Percentiles rank a stretch among this genome's conserved stretches.
Conservation (phyloP, 2,329 filamentous ascomycete genomes). For the Rutstroemia sp. region DNA sequence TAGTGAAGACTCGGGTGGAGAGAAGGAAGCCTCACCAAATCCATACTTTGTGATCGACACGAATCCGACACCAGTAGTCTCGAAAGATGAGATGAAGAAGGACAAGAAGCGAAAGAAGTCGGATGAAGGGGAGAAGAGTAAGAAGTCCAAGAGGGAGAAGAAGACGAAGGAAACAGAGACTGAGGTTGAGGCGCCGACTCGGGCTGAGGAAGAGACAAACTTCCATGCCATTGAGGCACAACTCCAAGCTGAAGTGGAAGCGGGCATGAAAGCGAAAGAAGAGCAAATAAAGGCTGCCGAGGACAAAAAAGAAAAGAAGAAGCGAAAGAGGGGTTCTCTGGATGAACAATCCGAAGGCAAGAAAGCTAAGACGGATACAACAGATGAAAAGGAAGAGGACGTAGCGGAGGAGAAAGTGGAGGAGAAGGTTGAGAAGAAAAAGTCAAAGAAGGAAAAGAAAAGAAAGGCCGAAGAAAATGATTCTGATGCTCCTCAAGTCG, state of each 20-base stretch:
- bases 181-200: constrained; percentile 39
- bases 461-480: constrained; percentile 1
- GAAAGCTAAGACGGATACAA: constrained; percentile 12
- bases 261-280: constrained; percentile 13
- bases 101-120: constrained; percentile 11
- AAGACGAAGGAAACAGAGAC: constrained; percentile 32
- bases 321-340: constrained; percentile 10
- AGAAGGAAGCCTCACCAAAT: constrained; percentile 14
- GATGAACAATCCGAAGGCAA: constrained; percentile 7
- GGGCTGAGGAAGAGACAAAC: constrained; percentile 13
- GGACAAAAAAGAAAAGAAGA: constrained; percentile 16
- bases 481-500: not conserved
- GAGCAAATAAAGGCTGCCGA: constrained; percentile 10
- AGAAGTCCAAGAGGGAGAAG: constrained; percentile 57
- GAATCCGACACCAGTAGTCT: constrained; percentile 18
- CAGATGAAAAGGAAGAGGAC: not conserved
- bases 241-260: constrained; percentile 20
- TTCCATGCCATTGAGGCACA: constrained; percentile 18
- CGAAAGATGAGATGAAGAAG: constrained; percentile 10
- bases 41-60: constrained; percentile 23
- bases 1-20: not conserved
- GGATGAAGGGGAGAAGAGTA: not conserved
- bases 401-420: constrained; percentile 1
- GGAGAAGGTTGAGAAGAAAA: constrained; percentile 3
- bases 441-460: not conserved